These are phyloP conservation scores for Ceratocystis cacaofunesta DNA, from an alignment of 2,329 filamentous ascomycete species.

Conservation along the genomic window DNA sequence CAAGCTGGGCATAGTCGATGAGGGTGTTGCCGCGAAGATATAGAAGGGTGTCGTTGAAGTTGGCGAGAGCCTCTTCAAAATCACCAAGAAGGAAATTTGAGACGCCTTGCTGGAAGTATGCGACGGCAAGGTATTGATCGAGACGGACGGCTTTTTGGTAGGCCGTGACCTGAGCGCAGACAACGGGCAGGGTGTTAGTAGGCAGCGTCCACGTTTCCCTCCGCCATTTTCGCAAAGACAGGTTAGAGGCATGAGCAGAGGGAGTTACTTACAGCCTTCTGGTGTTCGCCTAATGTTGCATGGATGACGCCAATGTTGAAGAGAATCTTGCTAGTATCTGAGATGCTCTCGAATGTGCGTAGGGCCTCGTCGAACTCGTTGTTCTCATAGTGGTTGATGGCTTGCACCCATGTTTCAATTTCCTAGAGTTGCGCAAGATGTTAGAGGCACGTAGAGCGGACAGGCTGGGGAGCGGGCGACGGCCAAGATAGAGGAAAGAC, in stretches of 20 bases:
- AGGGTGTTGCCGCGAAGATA: slow-evolving; percentile 92
- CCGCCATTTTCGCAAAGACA: not conserved
- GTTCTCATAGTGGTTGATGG: slow-evolving; percentile 84
- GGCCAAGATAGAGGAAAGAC: not conserved
- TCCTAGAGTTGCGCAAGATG: slow-evolving; percentile 42
- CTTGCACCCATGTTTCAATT: slow-evolving; percentile 96
- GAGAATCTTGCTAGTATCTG: slow-evolving; percentile 92
- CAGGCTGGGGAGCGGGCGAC: not conserved
- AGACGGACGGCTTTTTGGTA: slow-evolving; percentile 83
- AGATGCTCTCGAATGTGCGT: slow-evolving; percentile 67
- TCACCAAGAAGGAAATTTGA: slow-evolving; percentile 95
- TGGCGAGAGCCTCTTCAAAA: slow-evolving; percentile 90
- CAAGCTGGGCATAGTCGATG: slow-evolving; percentile 95
- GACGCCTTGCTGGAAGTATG: slow-evolving; percentile 96
- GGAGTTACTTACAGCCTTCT: slow-evolving; percentile 61
- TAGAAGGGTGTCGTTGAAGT: slow-evolving; percentile 94
- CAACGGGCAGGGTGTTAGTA: slow-evolving; percentile 15
- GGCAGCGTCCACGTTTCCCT: slow-evolving; percentile 13
- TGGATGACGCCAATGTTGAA: slow-evolving; percentile 98
- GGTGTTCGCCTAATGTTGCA: slow-evolving; percentile 88
- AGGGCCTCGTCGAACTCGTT: slow-evolving; percentile 91
- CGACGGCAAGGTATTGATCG: slow-evolving; percentile 90
- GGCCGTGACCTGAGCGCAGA: slow-evolving; percentile 58
- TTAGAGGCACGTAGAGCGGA: not conserved
- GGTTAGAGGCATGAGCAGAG: not conserved